Conservation (phyloP, 2,329 filamentous ascomycete genomes). For the Fusarium sp. region DNA sequence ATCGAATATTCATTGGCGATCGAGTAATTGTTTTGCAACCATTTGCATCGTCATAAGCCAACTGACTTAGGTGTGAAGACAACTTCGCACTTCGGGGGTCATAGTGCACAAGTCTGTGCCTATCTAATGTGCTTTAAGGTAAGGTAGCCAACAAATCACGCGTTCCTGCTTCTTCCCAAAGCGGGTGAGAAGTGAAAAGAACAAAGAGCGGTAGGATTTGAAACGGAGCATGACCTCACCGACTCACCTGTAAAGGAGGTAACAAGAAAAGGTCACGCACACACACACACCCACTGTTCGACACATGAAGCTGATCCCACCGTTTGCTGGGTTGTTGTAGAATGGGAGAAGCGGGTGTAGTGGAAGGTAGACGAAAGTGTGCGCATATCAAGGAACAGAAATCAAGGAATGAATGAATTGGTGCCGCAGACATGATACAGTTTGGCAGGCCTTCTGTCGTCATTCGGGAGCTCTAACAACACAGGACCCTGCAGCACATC, state of each 20-base stretch:
- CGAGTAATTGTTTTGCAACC: neutral
- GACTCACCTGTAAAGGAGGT: conserved; percentile 21
- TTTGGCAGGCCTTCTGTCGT: conserved; percentile 4
- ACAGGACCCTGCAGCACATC: conserved; percentile 35
- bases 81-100: neutral
- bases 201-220: conserved; percentile 15
- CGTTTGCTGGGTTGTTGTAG: neutral
- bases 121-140: neutral
- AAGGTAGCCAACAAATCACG: conserved; percentile 21
- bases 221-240: conserved; percentile 30
- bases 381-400: neutral
- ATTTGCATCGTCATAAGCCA: conserved; percentile 17
- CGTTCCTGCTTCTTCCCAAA: conserved; percentile 12
- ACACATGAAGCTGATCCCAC: conserved; percentile 9
- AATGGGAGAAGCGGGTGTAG: neutral
- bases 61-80: neutral
- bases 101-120: neutral
- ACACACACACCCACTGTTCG: conserved; percentile 5
- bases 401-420: conserved; percentile 10
- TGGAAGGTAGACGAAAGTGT: neutral
- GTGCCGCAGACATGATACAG: conserved; percentile 13
- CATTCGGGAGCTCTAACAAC: conserved; percentile 8
- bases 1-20: neutral
- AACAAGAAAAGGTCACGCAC: conserved; percentile 20
- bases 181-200: neutral